These are phyloP conservation scores for Aspergillus cristatus DNA, from an alignment of 495 filamentous ascomycete genomes.

Conservation along the genomic window DNA sequence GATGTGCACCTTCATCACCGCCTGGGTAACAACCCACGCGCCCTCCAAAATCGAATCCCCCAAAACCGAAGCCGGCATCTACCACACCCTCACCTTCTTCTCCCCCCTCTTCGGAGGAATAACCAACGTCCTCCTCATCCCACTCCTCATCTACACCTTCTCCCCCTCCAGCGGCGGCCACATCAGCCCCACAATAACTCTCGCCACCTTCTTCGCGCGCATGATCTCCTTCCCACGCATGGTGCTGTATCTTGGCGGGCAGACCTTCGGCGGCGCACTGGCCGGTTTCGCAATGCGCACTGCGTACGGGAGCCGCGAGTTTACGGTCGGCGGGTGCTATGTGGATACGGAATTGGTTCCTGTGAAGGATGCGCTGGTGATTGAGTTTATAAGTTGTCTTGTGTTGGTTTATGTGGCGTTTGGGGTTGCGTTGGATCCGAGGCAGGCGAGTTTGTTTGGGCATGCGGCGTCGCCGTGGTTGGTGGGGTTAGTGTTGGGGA, in stretches of 20 bases:
- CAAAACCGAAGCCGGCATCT: conserved; percentile 14
- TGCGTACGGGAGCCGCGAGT: conserved; percentile 17
- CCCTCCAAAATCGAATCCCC: conserved; percentile 8
- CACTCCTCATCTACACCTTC: conserved; percentile 43
- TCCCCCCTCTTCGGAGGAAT: conserved; percentile 29
- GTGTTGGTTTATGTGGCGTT: conserved; percentile 32
- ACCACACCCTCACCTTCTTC: conserved; percentile 19
- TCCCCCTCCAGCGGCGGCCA: conserved; percentile 42
- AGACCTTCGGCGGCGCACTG: conserved; percentile 34
- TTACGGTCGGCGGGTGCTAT: conserved; percentile 27
- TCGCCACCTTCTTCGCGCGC: conserved; percentile 41
- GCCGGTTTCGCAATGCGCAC: conserved; percentile 32
- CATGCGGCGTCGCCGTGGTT: conserved; percentile 41
- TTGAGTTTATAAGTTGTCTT: conserved; percentile 37
- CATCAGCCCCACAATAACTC: conserved; percentile 43
- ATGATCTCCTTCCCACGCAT: conserved; percentile 39
- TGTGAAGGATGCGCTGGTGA: conserved; percentile 26
- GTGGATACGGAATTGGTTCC: conserved; percentile 19
- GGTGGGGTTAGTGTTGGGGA: conserved; percentile 39
- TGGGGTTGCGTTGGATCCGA: conserved; percentile 50
- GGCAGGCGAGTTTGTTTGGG: conserved; percentile 42
- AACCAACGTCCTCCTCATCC: conserved; percentile 35
- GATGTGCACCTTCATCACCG: conserved; percentile 20
- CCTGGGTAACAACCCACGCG: conserved; percentile 17
- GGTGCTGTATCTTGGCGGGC: conserved; percentile 34